A percentile compares a stretch with the other conserved stretches of the same genome.
Conservation (phyloP, 805 yeast genomes). For the Lachancea sp. region DNA sequence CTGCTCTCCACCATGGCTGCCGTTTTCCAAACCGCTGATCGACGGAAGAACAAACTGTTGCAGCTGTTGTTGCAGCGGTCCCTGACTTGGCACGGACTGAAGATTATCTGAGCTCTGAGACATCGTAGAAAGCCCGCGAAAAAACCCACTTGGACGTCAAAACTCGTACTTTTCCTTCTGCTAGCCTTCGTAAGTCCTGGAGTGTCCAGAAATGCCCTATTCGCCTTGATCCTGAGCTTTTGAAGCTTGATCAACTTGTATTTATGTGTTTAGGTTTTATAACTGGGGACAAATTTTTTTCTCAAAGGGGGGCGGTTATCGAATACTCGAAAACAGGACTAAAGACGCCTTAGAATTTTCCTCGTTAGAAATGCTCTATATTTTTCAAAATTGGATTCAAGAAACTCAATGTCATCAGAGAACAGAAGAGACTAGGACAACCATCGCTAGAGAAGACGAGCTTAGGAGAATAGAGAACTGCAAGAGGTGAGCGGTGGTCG, state of each 20-base stretch:
- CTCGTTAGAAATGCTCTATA: not conserved
- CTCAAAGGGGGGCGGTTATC: conserved; percentile 6
- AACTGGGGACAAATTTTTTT: conserved; percentile 8
- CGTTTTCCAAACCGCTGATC: conserved; percentile 5
- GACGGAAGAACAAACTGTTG: conserved; percentile 8
- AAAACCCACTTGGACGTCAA: not conserved
- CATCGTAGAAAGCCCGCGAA: not conserved
- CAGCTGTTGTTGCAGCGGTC: conserved; percentile 1
- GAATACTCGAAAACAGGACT: conserved; percentile 3
- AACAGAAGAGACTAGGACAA: not conserved
- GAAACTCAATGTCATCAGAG: not conserved
- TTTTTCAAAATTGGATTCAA: not conserved
- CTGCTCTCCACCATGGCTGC: not conserved
- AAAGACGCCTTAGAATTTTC: not conserved
- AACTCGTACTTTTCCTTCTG: not conserved
- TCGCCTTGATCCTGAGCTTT: not conserved
- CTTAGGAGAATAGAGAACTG: too few relatives aligned
- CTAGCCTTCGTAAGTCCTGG: not conserved
- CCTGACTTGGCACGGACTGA: conserved; percentile 1
- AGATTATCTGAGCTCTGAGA: conserved; percentile 1
- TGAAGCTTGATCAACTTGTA: not conserved
- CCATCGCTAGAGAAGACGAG: too few relatives aligned
- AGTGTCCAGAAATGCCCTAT: not conserved
- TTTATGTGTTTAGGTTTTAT: conserved; percentile 5
- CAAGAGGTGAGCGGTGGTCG: too few relatives aligned